Evolutionary conservation across 2,329 filamentous ascomycete species (phyloP), one percentile per base, ranked within the genome.

Genomic region (Chaetomium sp.): DNA sequence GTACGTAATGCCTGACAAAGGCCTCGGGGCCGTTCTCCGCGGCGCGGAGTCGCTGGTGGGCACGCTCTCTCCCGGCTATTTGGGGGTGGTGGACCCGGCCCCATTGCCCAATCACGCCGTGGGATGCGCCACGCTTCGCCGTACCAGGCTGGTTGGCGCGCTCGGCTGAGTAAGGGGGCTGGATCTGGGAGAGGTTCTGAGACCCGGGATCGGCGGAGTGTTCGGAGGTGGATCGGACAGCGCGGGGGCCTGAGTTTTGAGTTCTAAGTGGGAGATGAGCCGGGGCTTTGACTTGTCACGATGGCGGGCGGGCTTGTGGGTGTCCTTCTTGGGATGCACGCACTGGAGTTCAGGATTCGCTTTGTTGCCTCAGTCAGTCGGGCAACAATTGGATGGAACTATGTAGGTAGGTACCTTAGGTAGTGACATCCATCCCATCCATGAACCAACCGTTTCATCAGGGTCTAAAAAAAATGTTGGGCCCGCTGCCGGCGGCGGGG

Each of bases 81-180:
- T 23, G 8, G 19, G 19, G 58, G 31, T 23, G 19, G 57, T 49
- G 65, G 45, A 33, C 10, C 47, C 8, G 33, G 12, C 13, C 6
- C 21, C 19, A 42, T 60, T 62, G 45, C 57, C 65, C 65, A 67
- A 67, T 67, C 59, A 61, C 27, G 54, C 21, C 7, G 29, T 51
- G 61, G 59, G 29, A 55, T 62, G 62, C 19, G 25, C 27, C 62
- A 62, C 61, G 57, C 63, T 29, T 27, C 23, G 47, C 25, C 33
- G 25, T 21, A 31, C 6, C 21, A 50, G 23, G 38, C 51, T 45
- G 59, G 33, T 51, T 47, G 47, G 33, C 38, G 63, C 65, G 33
- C 38, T 61, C 65, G 65, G 57, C 63, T 68, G 65, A 68, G 67
- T 66, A 68, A 65, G 31, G 27, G 45, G 23, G 50, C 29, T 19